phyloP scores from a whole-genome alignment of 2,329 filamentous ascomycete genomes.

The Xylariaceae sp. region DNA sequence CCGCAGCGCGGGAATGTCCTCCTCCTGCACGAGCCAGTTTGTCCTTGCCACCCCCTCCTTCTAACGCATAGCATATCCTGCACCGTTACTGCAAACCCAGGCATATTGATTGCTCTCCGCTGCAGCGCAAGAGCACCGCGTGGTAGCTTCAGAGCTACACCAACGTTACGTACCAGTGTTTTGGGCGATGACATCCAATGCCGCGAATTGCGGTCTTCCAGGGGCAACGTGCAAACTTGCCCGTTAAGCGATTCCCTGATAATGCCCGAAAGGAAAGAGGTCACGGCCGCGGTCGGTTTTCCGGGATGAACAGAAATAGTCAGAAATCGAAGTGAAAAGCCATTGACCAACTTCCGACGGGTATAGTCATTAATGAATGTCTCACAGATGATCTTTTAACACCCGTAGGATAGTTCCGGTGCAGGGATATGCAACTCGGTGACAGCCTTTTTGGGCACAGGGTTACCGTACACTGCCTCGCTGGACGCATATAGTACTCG shows the following conservation, averaged over 20 bases:
- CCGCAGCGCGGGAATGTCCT: constrained; percentile 1
- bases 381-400: constrained; percentile 5
- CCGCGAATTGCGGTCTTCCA: constrained; percentile 4
- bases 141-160: constrained; percentile 2
- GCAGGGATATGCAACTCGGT: constrained; percentile 2
- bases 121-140: constrained; percentile 1
- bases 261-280: constrained; percentile 4
- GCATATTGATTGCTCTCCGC: constrained; percentile 5
- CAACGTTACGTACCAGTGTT: constrained; percentile 1
- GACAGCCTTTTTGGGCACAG: constrained; percentile 1
- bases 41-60: not conserved
- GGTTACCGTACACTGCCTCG: constrained; percentile 4
- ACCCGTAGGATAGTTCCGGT: constrained; percentile 3
- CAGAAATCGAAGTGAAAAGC: constrained; percentile 3
- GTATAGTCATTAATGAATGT: constrained; percentile 7
- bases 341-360: constrained; percentile 1
- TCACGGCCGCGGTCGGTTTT: constrained; percentile 3
- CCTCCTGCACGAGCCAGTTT: constrained; percentile 1
- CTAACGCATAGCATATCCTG: constrained; percentile 5
- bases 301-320: constrained; percentile 3
- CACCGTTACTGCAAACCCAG: constrained; percentile 3
- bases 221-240: constrained; percentile 1
- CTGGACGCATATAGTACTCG: constrained; percentile 3
- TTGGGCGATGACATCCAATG: constrained; percentile 6
- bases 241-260: constrained; percentile 4